phyloP scores from a whole-genome alignment of 345 rosid genomes.

The Hibiscus trionum region DNA sequence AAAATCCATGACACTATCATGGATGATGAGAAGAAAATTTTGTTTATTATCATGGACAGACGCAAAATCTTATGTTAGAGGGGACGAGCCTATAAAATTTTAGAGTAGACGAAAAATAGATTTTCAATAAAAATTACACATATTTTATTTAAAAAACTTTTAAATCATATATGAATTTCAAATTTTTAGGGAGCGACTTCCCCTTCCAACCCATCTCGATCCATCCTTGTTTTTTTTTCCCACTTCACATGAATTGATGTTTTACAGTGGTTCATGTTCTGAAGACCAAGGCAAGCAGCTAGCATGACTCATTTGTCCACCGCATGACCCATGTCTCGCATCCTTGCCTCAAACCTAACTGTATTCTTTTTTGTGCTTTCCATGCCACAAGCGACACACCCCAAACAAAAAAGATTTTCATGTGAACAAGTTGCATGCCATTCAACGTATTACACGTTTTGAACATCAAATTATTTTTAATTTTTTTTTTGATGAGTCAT shows the following conservation, averaged over 20 bases:
- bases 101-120: too few species aligned
- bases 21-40: too few species aligned
- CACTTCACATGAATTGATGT: slow-evolving; percentile 6
- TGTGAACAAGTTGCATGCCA: background rate
- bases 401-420: background rate
- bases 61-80: too few species aligned
- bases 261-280: slow-evolving; percentile 3
- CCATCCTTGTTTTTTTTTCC: background rate
- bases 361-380: background rate
- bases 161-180: too few species aligned
- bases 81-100: too few species aligned
- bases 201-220: too few species aligned
- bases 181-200: too few species aligned
- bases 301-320: background rate
- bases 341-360: slow-evolving; percentile 6
- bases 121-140: too few species aligned
- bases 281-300: background rate
- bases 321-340: background rate
- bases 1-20: background rate
- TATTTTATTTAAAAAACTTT: too few species aligned
- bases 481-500: background rate
- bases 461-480: background rate
- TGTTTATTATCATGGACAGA: too few species aligned
- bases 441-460: background rate
- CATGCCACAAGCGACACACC: background rate